Conservation (phyloP, 352 stramenopile genomes). For the Globisporangium polare region DNA sequence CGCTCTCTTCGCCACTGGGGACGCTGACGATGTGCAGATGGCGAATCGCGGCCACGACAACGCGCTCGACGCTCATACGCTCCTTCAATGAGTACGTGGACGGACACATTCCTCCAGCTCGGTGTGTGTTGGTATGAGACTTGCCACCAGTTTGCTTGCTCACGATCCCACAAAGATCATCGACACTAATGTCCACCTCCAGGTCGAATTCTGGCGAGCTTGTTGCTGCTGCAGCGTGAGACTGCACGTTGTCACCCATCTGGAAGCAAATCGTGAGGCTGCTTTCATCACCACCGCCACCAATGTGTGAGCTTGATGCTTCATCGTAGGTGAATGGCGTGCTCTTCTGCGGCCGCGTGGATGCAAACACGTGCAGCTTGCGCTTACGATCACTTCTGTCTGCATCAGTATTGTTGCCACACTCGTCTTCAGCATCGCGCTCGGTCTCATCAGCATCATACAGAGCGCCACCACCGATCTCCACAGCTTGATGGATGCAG, state of each 20-base stretch:
- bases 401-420: neutral
- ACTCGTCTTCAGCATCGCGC: neutral
- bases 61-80: conserved; percentile 31
- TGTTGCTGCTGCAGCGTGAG: neutral
- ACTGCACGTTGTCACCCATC: conserved; percentile 15
- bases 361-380: conserved; percentile 34
- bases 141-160: conserved; percentile 2
- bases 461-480: conserved; percentile 3
- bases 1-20: conserved; percentile 7
- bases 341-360: conserved; percentile 20
- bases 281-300: conserved; percentile 3
- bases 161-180: conserved; percentile 28
- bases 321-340: neutral
- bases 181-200: conserved; percentile 23
- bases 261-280: conserved; percentile 30
- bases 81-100: neutral
- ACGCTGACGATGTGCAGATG: conserved; percentile 43
- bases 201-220: conserved; percentile 12
- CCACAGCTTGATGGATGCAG: conserved; percentile 37
- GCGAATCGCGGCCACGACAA: conserved; percentile 25
- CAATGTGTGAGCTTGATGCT: neutral
- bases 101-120: neutral
- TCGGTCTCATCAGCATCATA: neutral
- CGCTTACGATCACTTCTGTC: conserved; percentile 9
- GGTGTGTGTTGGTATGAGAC: conserved; percentile 4